These are phyloP conservation scores for Hypoxylon sp. DNA, from an alignment of 2,329 filamentous ascomycete species.

Conservation along the genomic window DNA sequence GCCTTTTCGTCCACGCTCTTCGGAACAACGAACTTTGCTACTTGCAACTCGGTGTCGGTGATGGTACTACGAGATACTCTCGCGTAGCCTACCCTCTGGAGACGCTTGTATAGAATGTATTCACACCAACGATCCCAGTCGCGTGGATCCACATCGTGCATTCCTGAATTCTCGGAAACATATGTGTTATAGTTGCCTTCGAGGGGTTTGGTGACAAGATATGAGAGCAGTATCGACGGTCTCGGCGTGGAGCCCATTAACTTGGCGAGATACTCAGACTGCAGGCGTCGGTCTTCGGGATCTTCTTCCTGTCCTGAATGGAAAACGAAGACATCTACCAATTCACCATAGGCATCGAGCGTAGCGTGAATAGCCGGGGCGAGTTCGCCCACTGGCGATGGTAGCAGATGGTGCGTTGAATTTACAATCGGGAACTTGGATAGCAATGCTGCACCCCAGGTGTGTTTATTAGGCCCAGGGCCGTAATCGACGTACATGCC, in stretches of 20 bases:
- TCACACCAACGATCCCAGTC: slow-evolving; percentile 99
- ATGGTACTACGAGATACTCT: slow-evolving; percentile 90
- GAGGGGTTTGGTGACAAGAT: slow-evolving; percentile 90
- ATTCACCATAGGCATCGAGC: slow-evolving; percentile 88
- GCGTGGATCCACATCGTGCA: slow-evolving; percentile 92
- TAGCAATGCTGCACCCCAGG: slow-evolving; percentile 92
- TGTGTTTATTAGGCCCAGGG: slow-evolving; percentile 98
- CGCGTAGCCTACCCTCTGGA: slow-evolving; percentile 89
- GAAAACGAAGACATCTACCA: slow-evolving; percentile 96
- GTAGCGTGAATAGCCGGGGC: slow-evolving; percentile 98
- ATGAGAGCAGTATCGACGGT: slow-evolving; percentile 87
- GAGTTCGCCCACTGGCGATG: slow-evolving; percentile 92
- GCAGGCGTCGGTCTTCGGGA: slow-evolving; percentile 87
- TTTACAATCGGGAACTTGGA: slow-evolving; percentile 99
- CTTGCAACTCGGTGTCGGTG: slow-evolving; percentile 96
- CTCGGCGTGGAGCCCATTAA: slow-evolving; percentile 87
- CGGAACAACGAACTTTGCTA: slow-evolving; percentile 93
- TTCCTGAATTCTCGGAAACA: slow-evolving; percentile 85
- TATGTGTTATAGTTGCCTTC: slow-evolving; percentile 98
- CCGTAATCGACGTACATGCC: slow-evolving; percentile 99
- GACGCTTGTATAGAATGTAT: slow-evolving; percentile 94
- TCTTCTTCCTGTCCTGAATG: slow-evolving; percentile 99
- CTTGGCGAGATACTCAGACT: slow-evolving; percentile 86
- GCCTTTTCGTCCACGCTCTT: slow-evolving; percentile 70
- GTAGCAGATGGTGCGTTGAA: slow-evolving; percentile 94